A percentile compares a stretch with the other conserved stretches of the same genome.
Conservation (phyloP, 371 early-diverging fungal species). For the Actinomucor elegans region DNA sequence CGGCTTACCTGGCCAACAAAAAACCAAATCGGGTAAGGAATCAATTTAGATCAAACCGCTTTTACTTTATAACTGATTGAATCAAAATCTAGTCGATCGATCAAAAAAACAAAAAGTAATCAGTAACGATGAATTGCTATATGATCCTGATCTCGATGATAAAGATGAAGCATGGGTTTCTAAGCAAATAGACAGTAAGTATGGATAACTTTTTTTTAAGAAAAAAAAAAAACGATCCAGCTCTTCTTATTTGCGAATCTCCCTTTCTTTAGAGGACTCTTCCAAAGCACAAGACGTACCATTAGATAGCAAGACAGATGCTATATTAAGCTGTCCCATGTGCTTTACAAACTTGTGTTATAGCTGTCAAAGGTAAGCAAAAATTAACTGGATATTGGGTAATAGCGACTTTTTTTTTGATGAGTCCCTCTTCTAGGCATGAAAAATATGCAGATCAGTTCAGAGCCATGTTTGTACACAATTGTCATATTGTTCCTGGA, state of each 20-base stretch:
- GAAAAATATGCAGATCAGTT: slow-evolving; percentile 62
- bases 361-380: slow-evolving; percentile 63
- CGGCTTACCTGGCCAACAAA: slow-evolving; percentile 8
- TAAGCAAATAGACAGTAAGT: slow-evolving; percentile 49
- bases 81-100: background rate
- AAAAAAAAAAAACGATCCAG: background rate
- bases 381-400: background rate
- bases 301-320: slow-evolving; percentile 51
- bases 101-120: slow-evolving; percentile 28
- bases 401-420: too few species aligned
- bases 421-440: slow-evolving; percentile 44
- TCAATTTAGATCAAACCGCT: slow-evolving; percentile 10
- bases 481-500: slow-evolving; percentile 48
- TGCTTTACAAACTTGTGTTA: slow-evolving; percentile 65
- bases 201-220: background rate
- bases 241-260: background rate
- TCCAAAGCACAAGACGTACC: slow-evolving; percentile 15
- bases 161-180: slow-evolving; percentile 59
- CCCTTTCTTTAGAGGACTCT: slow-evolving; percentile 13
- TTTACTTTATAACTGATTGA: background rate
- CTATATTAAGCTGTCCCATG: slow-evolving; percentile 67
- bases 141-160: slow-evolving; percentile 61
- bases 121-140: slow-evolving; percentile 55
- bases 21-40: slow-evolving; percentile 1
- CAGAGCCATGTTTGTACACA: slow-evolving; percentile 73